Conservation (phyloP, 305 asterid species). For the Solanum hybrid region DNA sequence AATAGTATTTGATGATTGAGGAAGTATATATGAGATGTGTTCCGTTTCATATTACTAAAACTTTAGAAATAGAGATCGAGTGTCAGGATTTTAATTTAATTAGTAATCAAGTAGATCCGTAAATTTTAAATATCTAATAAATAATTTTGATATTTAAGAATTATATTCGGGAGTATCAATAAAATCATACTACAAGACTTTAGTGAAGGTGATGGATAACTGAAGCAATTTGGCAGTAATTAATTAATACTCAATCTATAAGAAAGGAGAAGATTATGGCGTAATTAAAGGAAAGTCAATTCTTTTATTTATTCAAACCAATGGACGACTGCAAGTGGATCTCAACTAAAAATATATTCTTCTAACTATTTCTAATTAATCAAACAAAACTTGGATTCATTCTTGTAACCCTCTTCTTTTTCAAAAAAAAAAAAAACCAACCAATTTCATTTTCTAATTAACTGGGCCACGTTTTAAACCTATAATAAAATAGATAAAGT, state of each 20-base stretch:
- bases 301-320: not conserved
- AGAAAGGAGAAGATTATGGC: not conserved
- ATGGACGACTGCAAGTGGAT: not conserved
- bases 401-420: not conserved
- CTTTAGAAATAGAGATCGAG: too few relatives aligned
- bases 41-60: too few relatives aligned
- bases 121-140: too few relatives aligned
- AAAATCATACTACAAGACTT: not conserved
- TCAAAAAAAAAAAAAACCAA: not conserved
- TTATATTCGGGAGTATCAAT: not conserved
- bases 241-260: not conserved
- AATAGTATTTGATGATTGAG: too few relatives aligned
- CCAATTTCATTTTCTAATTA: not conserved
- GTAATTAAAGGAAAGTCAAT: not conserved
- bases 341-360: not conserved
- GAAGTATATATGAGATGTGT: too few relatives aligned
- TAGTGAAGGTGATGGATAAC: not conserved
- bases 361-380: not conserved
- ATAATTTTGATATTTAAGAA: too few relatives aligned
- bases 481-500: not conserved
- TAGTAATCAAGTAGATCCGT: too few relatives aligned
- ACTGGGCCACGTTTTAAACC: not conserved
- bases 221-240: not conserved
- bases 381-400: not conserved
- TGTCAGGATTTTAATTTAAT: too few relatives aligned